These are phyloP conservation scores for Erucastrum elatum DNA, from an alignment of 345 rosid species.

Conservation along the genomic window DNA sequence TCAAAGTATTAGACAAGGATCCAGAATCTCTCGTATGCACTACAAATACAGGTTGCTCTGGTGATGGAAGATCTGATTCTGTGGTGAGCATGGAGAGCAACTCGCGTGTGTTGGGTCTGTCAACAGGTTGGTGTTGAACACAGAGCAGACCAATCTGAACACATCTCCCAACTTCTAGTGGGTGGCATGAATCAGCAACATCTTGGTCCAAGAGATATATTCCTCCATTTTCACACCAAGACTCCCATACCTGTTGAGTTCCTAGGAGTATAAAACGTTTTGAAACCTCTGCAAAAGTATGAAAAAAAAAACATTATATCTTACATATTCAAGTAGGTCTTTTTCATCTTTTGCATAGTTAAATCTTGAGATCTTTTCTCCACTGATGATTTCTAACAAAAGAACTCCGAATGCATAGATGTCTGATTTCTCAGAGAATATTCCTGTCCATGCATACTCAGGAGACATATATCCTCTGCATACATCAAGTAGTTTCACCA, in stretches of 20 bases:
- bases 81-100: slow-evolving; percentile 28
- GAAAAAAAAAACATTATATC: background rate
- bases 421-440: slow-evolving; percentile 50
- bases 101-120: slow-evolving; percentile 25
- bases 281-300: background rate
- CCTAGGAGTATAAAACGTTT: background rate
- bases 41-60: slow-evolving; percentile 19
- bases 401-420: slow-evolving; percentile 51
- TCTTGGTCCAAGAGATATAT: slow-evolving; percentile 13
- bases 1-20: background rate
- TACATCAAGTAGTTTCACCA: background rate
- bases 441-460: slow-evolving; percentile 1
- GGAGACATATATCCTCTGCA: slow-evolving; percentile 1
- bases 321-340: slow-evolving; percentile 32
- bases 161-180: slow-evolving; percentile 23
- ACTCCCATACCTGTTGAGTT: slow-evolving; percentile 21
- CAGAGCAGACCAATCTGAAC: slow-evolving; percentile 30
- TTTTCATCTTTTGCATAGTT: background rate
- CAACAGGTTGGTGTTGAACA: slow-evolving; percentile 22
- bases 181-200: background rate
- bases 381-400: slow-evolving; percentile 29
- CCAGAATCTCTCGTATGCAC: background rate
- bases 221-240: slow-evolving; percentile 25
- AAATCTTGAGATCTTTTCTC: slow-evolving; percentile 28
- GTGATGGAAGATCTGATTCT: slow-evolving; percentile 17